A percentile compares a stretch with the other conserved stretches of the same genome.
Conservation (phyloP, 495 filamentous ascomycete genomes). For the Penicillium desertorum region DNA sequence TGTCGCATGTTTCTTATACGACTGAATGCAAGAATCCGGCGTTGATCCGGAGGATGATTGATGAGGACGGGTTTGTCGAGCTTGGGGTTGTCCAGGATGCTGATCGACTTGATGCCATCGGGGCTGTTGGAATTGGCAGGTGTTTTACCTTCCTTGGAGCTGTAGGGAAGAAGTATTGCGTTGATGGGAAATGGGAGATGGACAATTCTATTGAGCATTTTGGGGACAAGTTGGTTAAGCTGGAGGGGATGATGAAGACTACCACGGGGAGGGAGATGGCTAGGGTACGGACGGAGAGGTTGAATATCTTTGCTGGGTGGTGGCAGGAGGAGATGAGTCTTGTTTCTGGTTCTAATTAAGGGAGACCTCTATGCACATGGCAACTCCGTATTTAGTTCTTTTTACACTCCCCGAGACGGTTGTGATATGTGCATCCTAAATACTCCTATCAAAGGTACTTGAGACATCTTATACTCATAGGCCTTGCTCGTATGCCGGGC, state of each 20-base stretch:
- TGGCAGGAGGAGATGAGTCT: conserved; percentile 64
- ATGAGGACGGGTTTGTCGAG: conserved; percentile 58
- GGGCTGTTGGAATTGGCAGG: conserved; percentile 77
- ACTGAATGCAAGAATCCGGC: conserved; percentile 63
- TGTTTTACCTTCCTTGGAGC: conserved; percentile 76
- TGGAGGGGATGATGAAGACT: conserved; percentile 86
- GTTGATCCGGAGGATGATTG: conserved; percentile 52
- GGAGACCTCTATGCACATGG: not conserved
- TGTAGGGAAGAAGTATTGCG: conserved; percentile 41
- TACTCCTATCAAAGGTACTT: not conserved
- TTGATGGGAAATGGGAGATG: conserved; percentile 52
- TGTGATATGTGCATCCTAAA: not conserved
- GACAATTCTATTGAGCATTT: conserved; percentile 69
- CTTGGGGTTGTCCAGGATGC: conserved; percentile 87
- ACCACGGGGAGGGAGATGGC: conserved; percentile 66
- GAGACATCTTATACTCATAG: not conserved
- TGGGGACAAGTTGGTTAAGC: conserved; percentile 69
- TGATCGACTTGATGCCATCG: conserved; percentile 85
- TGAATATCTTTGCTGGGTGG: conserved; percentile 65
- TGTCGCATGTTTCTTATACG: conserved; percentile 74
- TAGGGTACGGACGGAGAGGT: conserved; percentile 58
- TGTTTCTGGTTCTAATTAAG: not conserved
- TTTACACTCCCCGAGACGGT: not conserved
- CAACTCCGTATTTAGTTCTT: not conserved
- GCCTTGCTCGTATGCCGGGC: too few relatives aligned